Evolutionary conservation across 2,329 filamentous ascomycete genomes (phyloP), one percentile per base, ranked within the genome.

Genomic region (Aureobasidium sp.): DNA sequence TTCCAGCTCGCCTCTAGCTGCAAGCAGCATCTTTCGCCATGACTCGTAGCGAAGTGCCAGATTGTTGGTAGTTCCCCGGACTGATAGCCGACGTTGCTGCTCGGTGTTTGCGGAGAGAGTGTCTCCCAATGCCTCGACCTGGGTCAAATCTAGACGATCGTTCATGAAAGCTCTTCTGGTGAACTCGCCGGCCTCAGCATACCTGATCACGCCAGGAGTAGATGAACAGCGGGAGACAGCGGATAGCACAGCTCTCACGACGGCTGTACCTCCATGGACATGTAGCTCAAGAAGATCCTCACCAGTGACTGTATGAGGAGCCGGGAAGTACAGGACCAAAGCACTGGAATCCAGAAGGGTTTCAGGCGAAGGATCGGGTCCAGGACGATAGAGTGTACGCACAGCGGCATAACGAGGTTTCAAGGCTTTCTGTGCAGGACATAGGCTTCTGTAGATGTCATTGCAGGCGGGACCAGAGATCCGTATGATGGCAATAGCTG

Each of bases 101-200:
- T 97, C 93, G 0, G 93, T 98, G 61, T 93, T 67, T 11, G 81
- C 81, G 3, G 78, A 71, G 6, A 85, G 68, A 0, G 76, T 78
- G 63, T 83, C 80, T 1, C 80, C 79, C 1, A 85, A 67, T 0
- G 81, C 80, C 65, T 85, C 81, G 41, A 84, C 86, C 69, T 98
- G 90, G 2, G 89, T 87, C 1, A 98, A 78, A 62, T 94, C 87
- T 4, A 98, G 78, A 1, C 89, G 81, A 62, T 85, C 78, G 66
- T 96, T 93, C 65, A 90, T 77, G 64, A 98, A 98, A 4, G 93
- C 90, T 32, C 93, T 84, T 57, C 85, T 84, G 3, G 93, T 98
- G 68, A 98, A 98, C 66, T 98, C 93, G 53, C 93, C 93, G 0
- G 93, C 86, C 64, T 96, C 91, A 2, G 93, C 93, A 65, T 95